Base-by-base conservation (phyloP, 2,329 filamentous ascomycete genomes). In the Gyromitra esculenta region DNA sequence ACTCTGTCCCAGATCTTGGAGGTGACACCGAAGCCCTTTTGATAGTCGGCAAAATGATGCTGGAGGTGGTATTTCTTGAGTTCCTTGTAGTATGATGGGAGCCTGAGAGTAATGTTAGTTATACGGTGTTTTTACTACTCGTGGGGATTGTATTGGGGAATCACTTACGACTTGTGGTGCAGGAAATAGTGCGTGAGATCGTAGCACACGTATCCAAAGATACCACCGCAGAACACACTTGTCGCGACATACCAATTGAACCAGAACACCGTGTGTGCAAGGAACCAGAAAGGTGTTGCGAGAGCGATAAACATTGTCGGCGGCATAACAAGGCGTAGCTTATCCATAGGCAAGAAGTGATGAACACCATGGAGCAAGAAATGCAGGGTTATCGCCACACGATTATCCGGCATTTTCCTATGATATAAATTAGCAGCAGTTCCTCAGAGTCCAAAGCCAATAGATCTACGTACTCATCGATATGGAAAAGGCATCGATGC, bases 131-230 rank as follows among this genome's bases (percentile, higher is more conserved):
- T 50, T 41, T 35, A 57, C n/a, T 11, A 25, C 39, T 11, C 43
- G n/a, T 43, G 11, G 35, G n/a, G 39, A 48, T 18, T 3, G 8
- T 25, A 43, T 18, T 3, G 7, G 25, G 2, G 21, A n/a, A 35
- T 71, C 50, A 87, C 88, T 83, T 83, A 90, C 88, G 93, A 96
- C 85, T 92, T 89, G 86, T 99, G 96, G 84, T 99, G 96, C 50
- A 99, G 88, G 88, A 99, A 99, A 87, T 98, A 99, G 84, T 99
- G 96, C 1, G 96, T 99, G 86, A 97, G 82, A 83, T 99, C 96
- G 85, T 99, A 99, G 87, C 92, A 94, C 78, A 97, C 88, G 83
- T 99, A 99, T 73, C 96, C 96, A 81, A 97, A 97, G 79, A 99
- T 90, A 77, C 94, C 96, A 64, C 96, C 96, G 81, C 91, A 95